Evolutionary conservation across 495 filamentous ascomycete genomes (phyloP).

Genomic region (Symbiotaphrina buchneri): DNA sequence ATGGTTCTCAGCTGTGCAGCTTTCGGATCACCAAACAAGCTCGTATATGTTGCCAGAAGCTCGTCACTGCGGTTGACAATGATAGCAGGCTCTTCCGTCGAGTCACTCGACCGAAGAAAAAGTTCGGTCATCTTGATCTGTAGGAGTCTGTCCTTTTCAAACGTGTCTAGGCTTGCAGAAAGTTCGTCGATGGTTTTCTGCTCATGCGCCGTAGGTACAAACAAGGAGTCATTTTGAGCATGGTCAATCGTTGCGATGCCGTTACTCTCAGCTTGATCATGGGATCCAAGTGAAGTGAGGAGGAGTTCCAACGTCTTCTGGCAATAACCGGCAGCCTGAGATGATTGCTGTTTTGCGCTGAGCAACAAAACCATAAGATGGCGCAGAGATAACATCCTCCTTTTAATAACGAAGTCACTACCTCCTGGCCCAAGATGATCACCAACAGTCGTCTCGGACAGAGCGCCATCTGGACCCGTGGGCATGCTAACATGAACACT

Average conservation of each 20-base stretch:
- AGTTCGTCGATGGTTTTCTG: too few species aligned
- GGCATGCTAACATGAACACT: conserved; percentile 11
- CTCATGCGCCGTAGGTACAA: too few species aligned
- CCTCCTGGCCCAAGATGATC: background rate
- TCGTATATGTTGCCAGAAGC: conserved; percentile 56
- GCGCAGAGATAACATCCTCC: conserved; percentile 40
- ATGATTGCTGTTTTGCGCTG: conserved; percentile 68
- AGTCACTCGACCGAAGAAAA: conserved; percentile 57
- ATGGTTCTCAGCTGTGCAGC: background rate
- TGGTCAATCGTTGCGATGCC: conserved; percentile 13
- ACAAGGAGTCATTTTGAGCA: too few species aligned
- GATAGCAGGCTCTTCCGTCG: conserved; percentile 55
- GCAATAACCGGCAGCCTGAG: conserved; percentile 55
- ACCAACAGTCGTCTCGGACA: background rate
- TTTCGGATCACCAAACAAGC: conserved; percentile 41
- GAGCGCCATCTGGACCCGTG: conserved; percentile 9
- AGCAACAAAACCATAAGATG: conserved; percentile 72
- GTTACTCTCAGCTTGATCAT: too few species aligned
- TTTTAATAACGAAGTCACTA: conserved; percentile 3
- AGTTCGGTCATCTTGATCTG: conserved; percentile 91
- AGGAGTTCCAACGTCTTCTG: conserved; percentile 83
- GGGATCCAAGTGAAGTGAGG: too few species aligned
- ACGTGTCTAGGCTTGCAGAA: conserved; percentile 48
- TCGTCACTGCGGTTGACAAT: conserved; percentile 71
- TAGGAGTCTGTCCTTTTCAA: conserved; percentile 61